Evolutionary conservation across 1,284 basidiomycete genomes (phyloP), one percentile per base, ranked within the genome.

Genomic region (Cryptococcus sp.): DNA sequence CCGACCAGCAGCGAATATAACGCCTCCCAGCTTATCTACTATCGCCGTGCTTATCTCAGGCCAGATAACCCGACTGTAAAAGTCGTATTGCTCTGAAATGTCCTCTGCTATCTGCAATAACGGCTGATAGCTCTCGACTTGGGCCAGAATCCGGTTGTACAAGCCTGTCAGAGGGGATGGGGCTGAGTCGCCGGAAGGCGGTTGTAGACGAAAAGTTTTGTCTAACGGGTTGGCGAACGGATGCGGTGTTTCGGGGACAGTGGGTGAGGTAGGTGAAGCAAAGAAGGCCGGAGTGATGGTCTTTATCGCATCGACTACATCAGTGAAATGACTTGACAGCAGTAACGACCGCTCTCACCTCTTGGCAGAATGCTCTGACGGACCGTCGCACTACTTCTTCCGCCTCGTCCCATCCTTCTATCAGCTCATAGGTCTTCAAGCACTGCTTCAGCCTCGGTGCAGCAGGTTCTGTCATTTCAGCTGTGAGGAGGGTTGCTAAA

Each of bases 1-100:
- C 54, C 89, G 84, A 3, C 96, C 95, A 6, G 89, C 90, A 34
- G 94, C 88, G 73, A 98, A 99, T 3, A 99, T 86, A 5, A 86
- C 78, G 37, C 78, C 79, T 0, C 93, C 93, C 39, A 97, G 80
- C 68, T 93, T 89, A 62, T 89, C 86, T 80, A 92, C 87, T 52
- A 98, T 84, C 0, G 87, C 83, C 26, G 83, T 80, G 4, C 87
- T 87, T 38, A 96, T 78, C 73, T 93, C 90, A 20, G 87, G 87
- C 90, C 93, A 96, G 13, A 97, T 79, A 3, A 94, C 89, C 66
- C 90, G 88, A 0, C 88, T 84, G 80, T 95, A 84, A 55, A 96
- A 86, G 63, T 91, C 84, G 72, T 92, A 94, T 1, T 84, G 83
- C 19, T 82, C 74, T 15, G 67, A 70, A 1, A 75, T 50, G 10